Percentiles rank a stretch among this genome's conserved stretches.
phyloP scores from a whole-genome alignment of 2,329 filamentous ascomycete genomes.

The Coleophoma eucalyptorum region DNA sequence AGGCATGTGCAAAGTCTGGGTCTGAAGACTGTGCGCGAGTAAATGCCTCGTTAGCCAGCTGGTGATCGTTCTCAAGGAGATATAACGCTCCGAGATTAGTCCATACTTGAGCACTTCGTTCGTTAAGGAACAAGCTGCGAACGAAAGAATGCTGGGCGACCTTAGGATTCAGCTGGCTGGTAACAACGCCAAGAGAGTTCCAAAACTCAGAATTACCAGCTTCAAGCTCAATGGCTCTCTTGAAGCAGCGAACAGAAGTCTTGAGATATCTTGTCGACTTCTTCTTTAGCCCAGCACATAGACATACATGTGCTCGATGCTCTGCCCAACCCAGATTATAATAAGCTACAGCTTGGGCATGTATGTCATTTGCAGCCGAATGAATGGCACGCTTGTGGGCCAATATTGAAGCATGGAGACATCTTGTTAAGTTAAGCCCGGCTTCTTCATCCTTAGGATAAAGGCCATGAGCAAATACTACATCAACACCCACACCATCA shows the following conservation, averaged over 20 bases:
- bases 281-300: constrained; percentile 47
- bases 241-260: constrained; percentile 85
- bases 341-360: constrained; percentile 92
- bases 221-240: constrained; percentile 91
- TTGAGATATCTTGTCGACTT: constrained; percentile 68
- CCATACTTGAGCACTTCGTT: constrained; percentile 81
- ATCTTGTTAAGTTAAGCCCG: constrained; percentile 46
- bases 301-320: constrained; percentile 70
- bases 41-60: constrained; percentile 88
- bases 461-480: constrained; percentile 28
- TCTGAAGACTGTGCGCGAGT: constrained; percentile 90
- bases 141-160: constrained; percentile 94
- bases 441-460: constrained; percentile 26
- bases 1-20: constrained; percentile 88
- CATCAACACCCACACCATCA: constrained; percentile 55
- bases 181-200: constrained; percentile 92
- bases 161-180: constrained; percentile 77
- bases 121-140: constrained; percentile 87
- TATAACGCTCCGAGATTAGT: constrained; percentile 87
- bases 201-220: constrained; percentile 94
- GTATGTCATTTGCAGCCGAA: constrained; percentile 66
- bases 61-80: constrained; percentile 74
- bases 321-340: constrained; percentile 97
- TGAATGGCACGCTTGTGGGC: constrained; percentile 84
- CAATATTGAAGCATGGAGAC: constrained; percentile 70